These are phyloP conservation scores for Exophiala bonariae DNA, from an alignment of 2,329 filamentous ascomycete species.

Conservation along the genomic window DNA sequence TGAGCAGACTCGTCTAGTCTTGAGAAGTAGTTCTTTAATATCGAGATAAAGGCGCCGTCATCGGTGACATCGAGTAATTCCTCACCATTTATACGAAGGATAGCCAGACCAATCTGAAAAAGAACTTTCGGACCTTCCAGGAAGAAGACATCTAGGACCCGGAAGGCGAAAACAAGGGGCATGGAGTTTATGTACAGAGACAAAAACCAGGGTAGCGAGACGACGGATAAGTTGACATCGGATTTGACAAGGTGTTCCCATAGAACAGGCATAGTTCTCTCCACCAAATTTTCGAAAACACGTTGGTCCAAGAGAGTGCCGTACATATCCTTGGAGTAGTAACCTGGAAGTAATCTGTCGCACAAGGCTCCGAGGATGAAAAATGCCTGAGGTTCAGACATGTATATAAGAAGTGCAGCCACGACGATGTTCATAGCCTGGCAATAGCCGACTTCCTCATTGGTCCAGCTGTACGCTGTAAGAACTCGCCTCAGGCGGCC, in stretches of 20 bases:
- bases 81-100: constrained; percentile 93
- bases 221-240: constrained; percentile 94
- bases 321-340: constrained; percentile 99
- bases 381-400: constrained; percentile 94
- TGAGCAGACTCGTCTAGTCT: constrained; percentile 93
- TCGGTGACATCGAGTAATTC: constrained; percentile 90
- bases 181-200: constrained; percentile 99
- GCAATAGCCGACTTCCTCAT: constrained; percentile 94
- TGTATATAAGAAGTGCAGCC: constrained; percentile 96
- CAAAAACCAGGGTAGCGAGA: constrained; percentile 96
- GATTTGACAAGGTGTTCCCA: constrained; percentile 98
- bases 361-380: constrained; percentile 89
- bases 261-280: constrained; percentile 96
- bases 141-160: constrained; percentile 96
- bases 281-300: constrained; percentile 96
- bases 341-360: constrained; percentile 88
- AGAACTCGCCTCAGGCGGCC: constrained; percentile 83
- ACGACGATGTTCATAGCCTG: constrained; percentile 99
- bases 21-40: constrained; percentile 92
- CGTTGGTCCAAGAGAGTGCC: constrained; percentile 94
- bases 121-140: constrained; percentile 95
- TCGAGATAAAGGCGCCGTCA: constrained; percentile 94
- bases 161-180: constrained; percentile 95
- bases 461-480: constrained; percentile 96
- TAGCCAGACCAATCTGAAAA: constrained; percentile 96